Conservation (phyloP, 257 asterid genomes). For the Fraxinus excelsior region DNA sequence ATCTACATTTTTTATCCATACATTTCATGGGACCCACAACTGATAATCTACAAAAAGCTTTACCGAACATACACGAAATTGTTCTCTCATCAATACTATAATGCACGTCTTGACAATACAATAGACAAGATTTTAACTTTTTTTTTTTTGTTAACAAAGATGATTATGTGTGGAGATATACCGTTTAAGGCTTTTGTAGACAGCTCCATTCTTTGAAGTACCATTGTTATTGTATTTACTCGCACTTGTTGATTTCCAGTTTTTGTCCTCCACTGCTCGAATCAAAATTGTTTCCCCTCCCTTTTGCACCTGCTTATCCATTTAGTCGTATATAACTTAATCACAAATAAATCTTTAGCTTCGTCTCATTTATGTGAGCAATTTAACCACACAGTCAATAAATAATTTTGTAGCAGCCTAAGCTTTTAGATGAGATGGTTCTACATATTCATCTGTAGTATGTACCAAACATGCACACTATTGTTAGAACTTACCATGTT, state of each 20-base stretch:
- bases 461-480: neutral
- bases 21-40: too few species aligned
- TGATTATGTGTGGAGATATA: constrained; percentile 9
- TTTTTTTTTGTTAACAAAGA: too few species aligned
- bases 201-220: constrained; percentile 36
- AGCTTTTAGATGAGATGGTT: neutral
- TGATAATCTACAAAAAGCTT: too few species aligned
- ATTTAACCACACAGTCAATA: neutral
- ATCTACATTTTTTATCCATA: too few species aligned
- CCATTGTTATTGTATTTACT: constrained; percentile 24
- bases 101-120: neutral
- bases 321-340: neutral
- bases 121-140: neutral
- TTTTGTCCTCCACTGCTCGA: constrained; percentile 41
- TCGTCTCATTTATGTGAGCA: neutral
- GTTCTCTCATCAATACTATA: neutral
- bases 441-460: neutral
- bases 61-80: too few species aligned
- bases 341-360: neutral
- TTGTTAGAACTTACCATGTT: constrained; percentile 49
- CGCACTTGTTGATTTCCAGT: constrained; percentile 20
- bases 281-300: constrained; percentile 68
- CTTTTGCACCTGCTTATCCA: constrained; percentile 58
- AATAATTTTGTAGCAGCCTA: neutral
- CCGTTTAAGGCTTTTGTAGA: constrained; percentile 75